phyloP scores from a whole-genome alignment of 495 filamentous ascomycete genomes.

The Aspergillus mulundensis region DNA sequence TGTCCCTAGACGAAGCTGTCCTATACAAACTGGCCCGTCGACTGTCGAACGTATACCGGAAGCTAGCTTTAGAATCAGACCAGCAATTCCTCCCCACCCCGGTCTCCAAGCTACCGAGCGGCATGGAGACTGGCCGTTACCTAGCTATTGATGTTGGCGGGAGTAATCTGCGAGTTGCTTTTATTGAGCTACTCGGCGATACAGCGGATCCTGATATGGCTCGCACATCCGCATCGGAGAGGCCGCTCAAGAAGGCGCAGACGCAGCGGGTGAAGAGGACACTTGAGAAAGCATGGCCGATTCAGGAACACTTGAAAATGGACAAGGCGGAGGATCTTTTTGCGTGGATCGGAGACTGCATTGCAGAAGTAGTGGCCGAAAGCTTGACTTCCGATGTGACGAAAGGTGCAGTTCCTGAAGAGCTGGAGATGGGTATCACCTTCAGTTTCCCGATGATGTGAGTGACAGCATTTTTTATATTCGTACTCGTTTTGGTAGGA shows the following conservation, averaged over 20 bases:
- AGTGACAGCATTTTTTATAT: slow-evolving; percentile 13
- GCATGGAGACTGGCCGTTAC: slow-evolving; percentile 63
- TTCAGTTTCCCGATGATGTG: slow-evolving; percentile 87
- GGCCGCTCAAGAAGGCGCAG: slow-evolving; percentile 44
- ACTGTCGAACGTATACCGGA: slow-evolving; percentile 56
- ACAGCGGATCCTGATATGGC: slow-evolving; percentile 33
- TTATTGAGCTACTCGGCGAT: slow-evolving; percentile 63
- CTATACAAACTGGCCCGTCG: slow-evolving; percentile 58
- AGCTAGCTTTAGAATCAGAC: slow-evolving; percentile 60
- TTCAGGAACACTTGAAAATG: slow-evolving; percentile 73
- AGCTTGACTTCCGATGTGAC: slow-evolving; percentile 44
- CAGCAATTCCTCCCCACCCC: slow-evolving; percentile 78
- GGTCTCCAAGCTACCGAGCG: slow-evolving; percentile 64
- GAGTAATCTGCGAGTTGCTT: slow-evolving; percentile 74
- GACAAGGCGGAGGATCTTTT: slow-evolving; percentile 73
- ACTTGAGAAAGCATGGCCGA: slow-evolving; percentile 71
- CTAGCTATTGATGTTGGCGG: slow-evolving; percentile 80
- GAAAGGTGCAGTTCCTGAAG: slow-evolving; percentile 43
- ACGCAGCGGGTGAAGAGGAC: slow-evolving; percentile 52
- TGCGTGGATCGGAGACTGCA: slow-evolving; percentile 72
- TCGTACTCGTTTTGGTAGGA: background rate
- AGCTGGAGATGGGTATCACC: slow-evolving; percentile 73
- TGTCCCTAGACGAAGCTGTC: slow-evolving; percentile 39
- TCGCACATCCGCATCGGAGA: slow-evolving; percentile 33
- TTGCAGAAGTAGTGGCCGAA: slow-evolving; percentile 65